A percentile compares a stretch with the other conserved stretches of the same genome.
Evolutionary conservation across 805 yeast genomes (phyloP).

Genomic region (Isabelozyma heimii): DNA sequence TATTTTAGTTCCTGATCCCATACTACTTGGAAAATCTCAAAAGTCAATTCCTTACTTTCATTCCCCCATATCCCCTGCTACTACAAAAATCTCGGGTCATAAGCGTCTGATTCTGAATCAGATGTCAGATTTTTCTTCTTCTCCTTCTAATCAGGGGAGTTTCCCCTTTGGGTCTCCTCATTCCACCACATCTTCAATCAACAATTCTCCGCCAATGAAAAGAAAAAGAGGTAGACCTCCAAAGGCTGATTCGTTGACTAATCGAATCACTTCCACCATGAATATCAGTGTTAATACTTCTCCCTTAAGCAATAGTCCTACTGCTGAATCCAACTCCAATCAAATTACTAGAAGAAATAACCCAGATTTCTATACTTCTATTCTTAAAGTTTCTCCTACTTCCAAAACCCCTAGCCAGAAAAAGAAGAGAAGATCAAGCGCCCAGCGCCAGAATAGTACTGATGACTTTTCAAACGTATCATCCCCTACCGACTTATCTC

Average conservation of each 20-base stretch:
- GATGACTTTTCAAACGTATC: constrained; percentile 4
- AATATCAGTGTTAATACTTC: constrained; percentile 41
- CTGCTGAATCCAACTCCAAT: constrained; percentile 39
- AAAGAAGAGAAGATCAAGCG: constrained; percentile 9
- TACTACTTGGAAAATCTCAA: background rate
- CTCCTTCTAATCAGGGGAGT: background rate
- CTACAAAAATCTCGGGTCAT: background rate
- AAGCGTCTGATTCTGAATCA: background rate
- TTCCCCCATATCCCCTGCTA: background rate
- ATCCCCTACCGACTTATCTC: constrained; percentile 5
- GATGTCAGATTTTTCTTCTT: background rate
- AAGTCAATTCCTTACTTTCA: background rate
- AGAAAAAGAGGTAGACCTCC: constrained; percentile 48
- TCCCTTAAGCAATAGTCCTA: constrained; percentile 32
- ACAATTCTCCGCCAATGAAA: constrained; percentile 23
- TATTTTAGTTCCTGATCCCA: background rate
- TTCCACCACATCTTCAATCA: background rate
- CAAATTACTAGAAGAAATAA: constrained; percentile 37
- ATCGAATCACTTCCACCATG: constrained; percentile 37
- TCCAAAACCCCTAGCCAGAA: constrained; percentile 7
- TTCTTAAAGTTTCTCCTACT: constrained; percentile 41
- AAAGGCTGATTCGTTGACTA: constrained; percentile 34
- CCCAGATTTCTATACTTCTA: constrained; percentile 42
- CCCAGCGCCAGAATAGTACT: background rate
- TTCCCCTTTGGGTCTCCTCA: background rate